Base-by-base conservation (phyloP, 345 rosid species). In the Eucalyptus curtisii region DNA sequence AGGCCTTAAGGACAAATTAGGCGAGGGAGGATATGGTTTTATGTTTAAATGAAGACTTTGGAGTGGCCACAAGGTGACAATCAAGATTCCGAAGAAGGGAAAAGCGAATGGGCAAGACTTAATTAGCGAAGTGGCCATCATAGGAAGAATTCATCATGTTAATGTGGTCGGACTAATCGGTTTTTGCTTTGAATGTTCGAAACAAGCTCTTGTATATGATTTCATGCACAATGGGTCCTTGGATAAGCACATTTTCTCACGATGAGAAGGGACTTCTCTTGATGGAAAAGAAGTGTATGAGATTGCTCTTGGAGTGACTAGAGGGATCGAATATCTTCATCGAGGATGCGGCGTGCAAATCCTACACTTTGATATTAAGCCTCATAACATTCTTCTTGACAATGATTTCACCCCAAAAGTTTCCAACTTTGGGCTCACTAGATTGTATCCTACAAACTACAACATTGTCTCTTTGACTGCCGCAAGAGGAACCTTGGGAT, bases 401-500 rank as follows among this genome's bases (percentile, higher is more conserved):
- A 0, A 25, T 2, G 30, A 57, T 59, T 27, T 57, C n/a, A 59
- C n/a, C 7, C 31, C 66, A 59, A 25, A 59, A 25, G 14, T 57
- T 59, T 59, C 15, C 13, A 1, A 59, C 76, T 64, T 64, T 64
- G 37, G 20, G 10, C 76, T 64, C 8, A 16, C 76, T 2, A 64
- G 15, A 64, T n/a, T 64, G 76, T 30, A 64, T 64, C 37, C 37
- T 7, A n/a, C 76, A 7, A 4, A n/a, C 5, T 4, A n/a, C 19
- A 64, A 64, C 37, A 64, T 0, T 8, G 1, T 64, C 8, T 64
- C 10, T n/a, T 30, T n/a, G 37, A 64, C 10, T n/a, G 3, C 2
- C 0, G 1, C 76, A 4, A n/a, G 37, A n/a, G 76, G 6, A n/a
- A n/a, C 76, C 31, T 14, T 14, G 1, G 37, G 76, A 64, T 64